Percentiles rank a stretch among this genome's conserved stretches.
These are phyloP conservation scores for Moniliophthora roreri DNA, from an alignment of 1,284 basidiomycete genomes.

Conservation along the genomic window DNA sequence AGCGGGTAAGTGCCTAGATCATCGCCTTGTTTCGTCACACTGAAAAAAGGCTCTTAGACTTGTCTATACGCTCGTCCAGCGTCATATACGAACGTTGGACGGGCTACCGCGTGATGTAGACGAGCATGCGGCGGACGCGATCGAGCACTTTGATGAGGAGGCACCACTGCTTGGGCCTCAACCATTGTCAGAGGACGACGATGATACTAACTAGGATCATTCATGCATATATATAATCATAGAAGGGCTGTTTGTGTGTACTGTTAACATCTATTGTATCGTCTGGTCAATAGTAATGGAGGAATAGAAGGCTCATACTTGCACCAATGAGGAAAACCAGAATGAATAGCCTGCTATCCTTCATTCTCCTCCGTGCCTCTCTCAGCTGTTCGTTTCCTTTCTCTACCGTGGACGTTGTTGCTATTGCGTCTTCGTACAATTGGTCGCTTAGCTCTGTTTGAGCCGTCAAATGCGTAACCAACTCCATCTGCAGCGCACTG, in stretches of 20 bases:
- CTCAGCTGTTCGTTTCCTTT: constrained; percentile 85
- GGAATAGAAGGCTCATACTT: constrained; percentile 81
- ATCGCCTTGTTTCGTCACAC: constrained; percentile 5
- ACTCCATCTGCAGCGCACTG: constrained; percentile 85
- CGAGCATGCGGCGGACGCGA: constrained; percentile 57
- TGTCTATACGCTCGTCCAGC: constrained; percentile 62
- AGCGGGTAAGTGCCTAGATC: constrained; percentile 55
- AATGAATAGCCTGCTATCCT: constrained; percentile 82
- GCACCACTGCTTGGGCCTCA: constrained; percentile 51
- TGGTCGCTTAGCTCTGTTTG: constrained; percentile 91
- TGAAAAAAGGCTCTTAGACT: constrained; percentile 38
- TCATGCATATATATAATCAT: not conserved
- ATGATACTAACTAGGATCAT: not conserved
- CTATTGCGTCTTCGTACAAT: constrained; percentile 86
- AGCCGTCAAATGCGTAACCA: constrained; percentile 80
- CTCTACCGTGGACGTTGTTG: constrained; percentile 79
- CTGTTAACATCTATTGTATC: not conserved
- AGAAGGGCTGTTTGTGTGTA: constrained; percentile 2
- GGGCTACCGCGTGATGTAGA: constrained; percentile 50
- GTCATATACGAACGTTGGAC: constrained; percentile 57
- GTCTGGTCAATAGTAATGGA: constrained; percentile 73
- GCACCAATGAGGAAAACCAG: constrained; percentile 86
- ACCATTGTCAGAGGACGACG: not conserved
- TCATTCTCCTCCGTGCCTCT: constrained; percentile 79
- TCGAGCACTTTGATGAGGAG: constrained; percentile 64